Percentiles rank a stretch among this genome's conserved stretches.
Conservation (phyloP, 1,284 basidiomycete genomes). For the Cryptococcus sp. region DNA sequence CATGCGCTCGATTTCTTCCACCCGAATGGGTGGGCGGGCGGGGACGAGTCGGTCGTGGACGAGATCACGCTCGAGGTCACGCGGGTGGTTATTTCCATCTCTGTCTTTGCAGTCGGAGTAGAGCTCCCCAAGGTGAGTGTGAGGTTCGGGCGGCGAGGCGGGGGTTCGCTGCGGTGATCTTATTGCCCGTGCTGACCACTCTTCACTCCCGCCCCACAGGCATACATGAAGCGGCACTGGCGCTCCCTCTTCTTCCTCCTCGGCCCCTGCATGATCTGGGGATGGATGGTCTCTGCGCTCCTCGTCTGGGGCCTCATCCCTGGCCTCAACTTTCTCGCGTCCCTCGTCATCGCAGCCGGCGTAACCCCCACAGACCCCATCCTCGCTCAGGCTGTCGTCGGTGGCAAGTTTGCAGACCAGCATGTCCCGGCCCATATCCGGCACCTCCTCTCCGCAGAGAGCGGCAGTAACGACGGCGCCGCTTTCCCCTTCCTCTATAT, state of each 20-base stretch:
- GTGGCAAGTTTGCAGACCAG: constrained; percentile 97
- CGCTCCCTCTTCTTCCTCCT: constrained; percentile 80
- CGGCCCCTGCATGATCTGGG: constrained; percentile 76
- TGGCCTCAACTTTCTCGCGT: constrained; percentile 76
- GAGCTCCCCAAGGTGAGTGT: constrained; percentile 71
- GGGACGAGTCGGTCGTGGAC: constrained; percentile 56
- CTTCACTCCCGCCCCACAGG: constrained; percentile 40
- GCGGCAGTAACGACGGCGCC: constrained; percentile 87
- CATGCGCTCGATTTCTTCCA: constrained; percentile 82
- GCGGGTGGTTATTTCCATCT: constrained; percentile 92
- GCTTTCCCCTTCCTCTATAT: constrained; percentile 94
- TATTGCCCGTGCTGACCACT: neutral
- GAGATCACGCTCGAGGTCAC: constrained; percentile 84
- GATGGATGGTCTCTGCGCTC: constrained; percentile 83
- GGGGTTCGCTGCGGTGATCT: neutral
- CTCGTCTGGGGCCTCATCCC: constrained; percentile 88
- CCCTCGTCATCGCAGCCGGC: constrained; percentile 85
- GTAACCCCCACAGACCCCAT: constrained; percentile 93
- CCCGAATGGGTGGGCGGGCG: constrained; percentile 74
- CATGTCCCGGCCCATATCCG: constrained; percentile 95
- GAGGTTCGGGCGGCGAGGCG: too few species aligned
- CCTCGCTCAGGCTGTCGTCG: constrained; percentile 64
- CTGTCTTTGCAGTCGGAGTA: constrained; percentile 97
- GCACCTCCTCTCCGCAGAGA: constrained; percentile 88
- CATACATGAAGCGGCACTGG: constrained; percentile 90